Percentiles rank a stretch among this genome's conserved stretches.
Evolutionary conservation across 1,284 basidiomycete genomes (phyloP).

Genomic region (Cutaneotrichosporon curvatum): DNA sequence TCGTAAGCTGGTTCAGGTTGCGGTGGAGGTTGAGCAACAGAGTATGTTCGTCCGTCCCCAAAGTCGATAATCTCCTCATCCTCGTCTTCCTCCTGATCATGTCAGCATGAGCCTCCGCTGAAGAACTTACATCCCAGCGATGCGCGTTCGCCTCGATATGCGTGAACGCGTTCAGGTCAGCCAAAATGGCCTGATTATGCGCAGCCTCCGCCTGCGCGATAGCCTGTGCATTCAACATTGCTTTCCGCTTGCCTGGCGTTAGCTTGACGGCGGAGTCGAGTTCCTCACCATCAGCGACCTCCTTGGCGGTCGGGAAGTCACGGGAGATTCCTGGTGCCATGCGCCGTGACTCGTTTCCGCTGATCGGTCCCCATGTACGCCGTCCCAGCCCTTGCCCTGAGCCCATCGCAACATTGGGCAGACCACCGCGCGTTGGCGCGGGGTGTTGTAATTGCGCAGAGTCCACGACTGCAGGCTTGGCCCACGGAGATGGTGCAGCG

Average conservation of each 20-base stretch:
- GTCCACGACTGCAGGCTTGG: constrained; percentile 29
- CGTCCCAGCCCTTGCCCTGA: constrained; percentile 27
- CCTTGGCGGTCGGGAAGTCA: constrained; percentile 81
- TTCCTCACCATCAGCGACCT: constrained; percentile 68
- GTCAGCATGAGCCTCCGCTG: constrained; percentile 38
- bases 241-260: constrained; percentile 30
- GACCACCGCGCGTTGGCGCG: constrained; percentile 19
- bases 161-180: constrained; percentile 71
- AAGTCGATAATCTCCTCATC: constrained; percentile 88
- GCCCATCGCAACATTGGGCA: constrained; percentile 27
- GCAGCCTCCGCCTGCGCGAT: constrained; percentile 48
- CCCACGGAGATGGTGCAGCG: constrained; percentile 37
- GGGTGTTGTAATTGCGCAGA: constrained; percentile 25
- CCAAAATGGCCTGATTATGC: constrained; percentile 56
- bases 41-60: constrained; percentile 81
- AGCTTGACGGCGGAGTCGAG: neutral
- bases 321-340: constrained; percentile 22
- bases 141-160: constrained; percentile 86
- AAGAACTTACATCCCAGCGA: constrained; percentile 80
- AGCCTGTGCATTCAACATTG: constrained; percentile 30
- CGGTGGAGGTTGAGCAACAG: constrained; percentile 43
- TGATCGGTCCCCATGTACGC: constrained; percentile 18
- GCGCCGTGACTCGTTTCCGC: constrained; percentile 1
- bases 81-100: constrained; percentile 71
- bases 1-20: constrained; percentile 29